A percentile compares a stretch with the other conserved stretches of the same genome.
phyloP scores from a whole-genome alignment of 768 basidiomycete genomes.

The Cyathus striatus region DNA sequence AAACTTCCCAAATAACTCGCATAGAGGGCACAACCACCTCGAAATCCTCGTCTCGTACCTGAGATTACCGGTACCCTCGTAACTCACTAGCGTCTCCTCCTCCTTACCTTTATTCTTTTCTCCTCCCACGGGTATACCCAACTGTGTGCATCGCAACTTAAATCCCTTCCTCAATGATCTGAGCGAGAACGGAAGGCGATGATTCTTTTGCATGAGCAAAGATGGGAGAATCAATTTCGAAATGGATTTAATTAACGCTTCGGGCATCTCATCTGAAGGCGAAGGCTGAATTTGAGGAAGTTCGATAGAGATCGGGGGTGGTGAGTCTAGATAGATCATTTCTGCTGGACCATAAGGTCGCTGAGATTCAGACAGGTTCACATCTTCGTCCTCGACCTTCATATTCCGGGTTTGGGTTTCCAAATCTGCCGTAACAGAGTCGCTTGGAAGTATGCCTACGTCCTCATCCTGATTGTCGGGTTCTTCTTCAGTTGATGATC shows the following conservation, averaged over 20 bases:
- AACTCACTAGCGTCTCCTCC: conserved; percentile 2
- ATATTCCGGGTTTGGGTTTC: neutral
- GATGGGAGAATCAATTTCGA: conserved; percentile 3
- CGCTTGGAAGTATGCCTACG: neutral
- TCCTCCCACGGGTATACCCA: conserved; percentile 4
- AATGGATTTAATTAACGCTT: neutral
- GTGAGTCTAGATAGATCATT: conserved; percentile 1
- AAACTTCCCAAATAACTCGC: conserved; percentile 39
- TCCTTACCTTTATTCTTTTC: neutral
- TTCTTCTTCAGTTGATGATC: neutral
- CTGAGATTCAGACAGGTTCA: conserved; percentile 4
- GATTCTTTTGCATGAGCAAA: conserved; percentile 5
- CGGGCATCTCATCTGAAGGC: neutral
- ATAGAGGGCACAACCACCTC: conserved; percentile 51
- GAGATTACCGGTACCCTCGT: conserved; percentile 10
- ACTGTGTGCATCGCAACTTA: conserved; percentile 5
- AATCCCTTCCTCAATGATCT: conserved; percentile 10
- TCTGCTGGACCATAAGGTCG: conserved; percentile 7
- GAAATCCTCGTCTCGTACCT: conserved; percentile 20
- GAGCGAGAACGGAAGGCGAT: conserved; percentile 8
- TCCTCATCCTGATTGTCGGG: conserved; percentile 2
- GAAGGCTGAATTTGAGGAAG: conserved; percentile 10
- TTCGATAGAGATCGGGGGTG: conserved; percentile 10
- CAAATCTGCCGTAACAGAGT: no score
- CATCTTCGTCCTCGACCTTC: neutral